Evolutionary conservation across 2,329 filamentous ascomycete genomes (phyloP).

Genomic region (Tolypocladium inflatum): DNA sequence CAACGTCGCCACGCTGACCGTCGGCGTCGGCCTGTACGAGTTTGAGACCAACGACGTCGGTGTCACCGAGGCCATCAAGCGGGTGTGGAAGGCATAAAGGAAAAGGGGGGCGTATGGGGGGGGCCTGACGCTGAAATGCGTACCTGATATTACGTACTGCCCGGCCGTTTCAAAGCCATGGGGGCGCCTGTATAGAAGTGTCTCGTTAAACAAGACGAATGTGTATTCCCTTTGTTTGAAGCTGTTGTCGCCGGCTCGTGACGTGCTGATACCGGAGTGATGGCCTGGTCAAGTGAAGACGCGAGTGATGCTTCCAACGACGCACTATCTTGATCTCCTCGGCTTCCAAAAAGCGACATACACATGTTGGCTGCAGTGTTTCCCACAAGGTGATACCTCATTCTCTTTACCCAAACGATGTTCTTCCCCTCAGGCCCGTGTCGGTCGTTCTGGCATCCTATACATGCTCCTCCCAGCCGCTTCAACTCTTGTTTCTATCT

Average conservation of each 20-base stretch:
- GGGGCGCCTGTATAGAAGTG: conserved; percentile 10
- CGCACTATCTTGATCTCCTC: neutral
- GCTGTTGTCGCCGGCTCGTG: neutral
- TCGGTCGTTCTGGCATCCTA: no score
- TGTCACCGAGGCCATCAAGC: conserved; percentile 78
- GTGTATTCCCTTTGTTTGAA: conserved; percentile 5
- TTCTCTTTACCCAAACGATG: no score
- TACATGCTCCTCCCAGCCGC: no score
- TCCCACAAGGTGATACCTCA: no score
- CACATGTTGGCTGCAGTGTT: no score
- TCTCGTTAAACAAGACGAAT: conserved; percentile 4
- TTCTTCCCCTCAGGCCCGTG: no score
- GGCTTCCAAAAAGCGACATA: no score
- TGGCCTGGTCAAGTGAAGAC: neutral
- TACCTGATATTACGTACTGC: neutral
- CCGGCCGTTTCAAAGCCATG: neutral
- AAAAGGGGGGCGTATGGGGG: neutral
- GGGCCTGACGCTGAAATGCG: neutral
- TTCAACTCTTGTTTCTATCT: no score
- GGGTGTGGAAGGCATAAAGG: conserved; percentile 73
- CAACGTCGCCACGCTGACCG: conserved; percentile 67
- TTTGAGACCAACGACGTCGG: conserved; percentile 99
- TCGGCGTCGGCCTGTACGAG: conserved; percentile 87
- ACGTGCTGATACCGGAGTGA: neutral
- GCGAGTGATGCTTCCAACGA: neutral